Base-by-base conservation (phyloP, 2,329 filamentous ascomycete species). In the Talaromyces sp. region DNA sequence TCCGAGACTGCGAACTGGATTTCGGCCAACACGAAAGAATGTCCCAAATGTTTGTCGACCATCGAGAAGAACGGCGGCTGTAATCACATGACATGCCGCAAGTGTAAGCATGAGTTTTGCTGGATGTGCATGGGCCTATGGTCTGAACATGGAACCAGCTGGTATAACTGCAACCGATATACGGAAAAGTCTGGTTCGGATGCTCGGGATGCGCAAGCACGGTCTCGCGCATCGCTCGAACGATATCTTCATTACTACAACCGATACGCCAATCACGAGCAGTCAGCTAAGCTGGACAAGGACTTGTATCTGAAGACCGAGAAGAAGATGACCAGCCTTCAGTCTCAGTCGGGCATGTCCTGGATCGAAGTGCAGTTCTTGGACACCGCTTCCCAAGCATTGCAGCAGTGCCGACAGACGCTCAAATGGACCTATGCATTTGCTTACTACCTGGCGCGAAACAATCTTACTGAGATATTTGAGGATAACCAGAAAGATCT, bases 71-170 rank as follows among this genome's bases (percentile, higher is more conserved):
- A 99, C 70, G 93, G 93, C 61, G 93, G 93, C 3, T 97, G 93
- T 82, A 97, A 97, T 80, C 93, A 97, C 77, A 97, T 97, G 93
- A 97, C 93, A 0, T 97, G 93, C 76, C 85, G 93, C 64, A 97
- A 97, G 78, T 97, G 93, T 82, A 92, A 93, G 73, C 89, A 97
- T 74, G 93, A 97, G 74, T 97, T 99, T 74, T 99, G 95, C 81
- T 99, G 95, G 95, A 98, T 99, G 91, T 99, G 95, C 74, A 99
- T 99, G 95, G 95, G 95, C 0, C 83, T 97, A 0, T 99, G 95
- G 95, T 96, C 93, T 0, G 95, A 99, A 78, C 95, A 99, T 76
- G 95, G 95, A 68, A 99, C 94, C 3, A 97, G 92, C 79, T 99
- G 95, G 95, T 99, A 99, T 83, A 99, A 97, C 78, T 99, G 95